Evolutionary conservation across 2,329 filamentous ascomycete species (phyloP).

Genomic region (Mollisia scopiformis): DNA sequence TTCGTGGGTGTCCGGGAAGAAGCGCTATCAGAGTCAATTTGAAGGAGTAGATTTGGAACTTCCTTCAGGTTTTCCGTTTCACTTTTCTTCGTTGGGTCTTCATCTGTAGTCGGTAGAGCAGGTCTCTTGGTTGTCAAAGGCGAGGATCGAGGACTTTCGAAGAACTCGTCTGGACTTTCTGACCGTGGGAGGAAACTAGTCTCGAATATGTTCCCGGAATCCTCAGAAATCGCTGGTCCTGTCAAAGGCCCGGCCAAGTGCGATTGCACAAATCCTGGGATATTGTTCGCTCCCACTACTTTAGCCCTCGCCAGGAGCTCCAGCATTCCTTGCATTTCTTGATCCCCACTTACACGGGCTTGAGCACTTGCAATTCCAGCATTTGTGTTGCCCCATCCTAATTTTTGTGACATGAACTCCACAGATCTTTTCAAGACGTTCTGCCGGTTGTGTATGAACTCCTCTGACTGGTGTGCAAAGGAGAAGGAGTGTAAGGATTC

Average conservation of each 20-base stretch:
- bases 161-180: slow-evolving; percentile 54
- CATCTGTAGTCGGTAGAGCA: slow-evolving; percentile 12
- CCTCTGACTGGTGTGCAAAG: slow-evolving; percentile 93
- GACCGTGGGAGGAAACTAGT: slow-evolving; percentile 68
- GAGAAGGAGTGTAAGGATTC: slow-evolving; percentile 98
- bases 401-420: slow-evolving; percentile 88
- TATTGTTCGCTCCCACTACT: slow-evolving; percentile 70
- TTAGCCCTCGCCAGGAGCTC: slow-evolving; percentile 84
- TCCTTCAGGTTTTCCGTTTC: slow-evolving; percentile 25
- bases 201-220: slow-evolving; percentile 79
- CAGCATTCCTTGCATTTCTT: slow-evolving; percentile 88
- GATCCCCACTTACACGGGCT: slow-evolving; percentile 78
- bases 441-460: slow-evolving; percentile 87
- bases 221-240: slow-evolving; percentile 74
- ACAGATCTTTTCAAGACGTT: slow-evolving; percentile 91
- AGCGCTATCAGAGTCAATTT: slow-evolving; percentile 48
- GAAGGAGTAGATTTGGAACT: slow-evolving; percentile 20
- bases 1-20: slow-evolving; percentile 59
- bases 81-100: slow-evolving; percentile 10
- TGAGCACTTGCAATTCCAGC: slow-evolving; percentile 82
- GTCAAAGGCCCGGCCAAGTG: slow-evolving; percentile 68
- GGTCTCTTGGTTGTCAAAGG: slow-evolving; percentile 26
- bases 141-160: slow-evolving; percentile 31
- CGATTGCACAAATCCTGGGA: slow-evolving; percentile 51
- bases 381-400: slow-evolving; percentile 75